Evolutionary conservation across 108 stramenopile genomes (phyloP), one percentile per base, ranked within the genome.

Genomic region (Nitzschia putrida): DNA sequence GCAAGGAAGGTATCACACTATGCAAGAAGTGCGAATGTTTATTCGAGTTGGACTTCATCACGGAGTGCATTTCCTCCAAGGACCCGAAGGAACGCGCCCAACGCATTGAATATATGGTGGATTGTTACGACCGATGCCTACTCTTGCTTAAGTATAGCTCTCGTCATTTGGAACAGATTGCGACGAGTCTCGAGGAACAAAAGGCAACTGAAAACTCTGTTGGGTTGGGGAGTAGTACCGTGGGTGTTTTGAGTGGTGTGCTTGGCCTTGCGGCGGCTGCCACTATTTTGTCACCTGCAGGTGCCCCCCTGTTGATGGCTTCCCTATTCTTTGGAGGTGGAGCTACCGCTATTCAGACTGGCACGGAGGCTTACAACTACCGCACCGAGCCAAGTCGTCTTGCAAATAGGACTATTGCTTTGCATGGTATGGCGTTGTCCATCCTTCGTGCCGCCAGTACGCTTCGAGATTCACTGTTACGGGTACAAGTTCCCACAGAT

Each of bases 271-370:
- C 82, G 0, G 84, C 81, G 20, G 86, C 84, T 0, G 86, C 82
- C 20, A 68, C 81, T 5, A 78, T 90, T 64, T 81, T 84, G 47
- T 80, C 88, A 9, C 84, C 88, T 7, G 85, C 74, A 13, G 88
- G 88, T 5, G 80, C 86, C 12, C 88, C 88, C 2, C 65, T 90
- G 34, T 66, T 90, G 12, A 87, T 90, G 69, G 86, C 88, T 7
- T 83, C 84, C 21, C 52, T 90, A 26, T 69, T 87, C 25, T 87
- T 90, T 73, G 84, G 88, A 0, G 84, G 86, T 11, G 67, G 72
- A n/a, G 84, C 86, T 7, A 77, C 84, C 3, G 79, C 82, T 6
- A 82, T 73, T 24, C 74, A 78, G 55, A 79, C 82, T 23, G 88
- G 88, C 10, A 74, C 67, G 51, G 84, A 83, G n/a, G 81, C 73